These are phyloP conservation scores for Fusarium tricinctum DNA, from an alignment of 2,329 filamentous ascomycete genomes.

Conservation along the genomic window DNA sequence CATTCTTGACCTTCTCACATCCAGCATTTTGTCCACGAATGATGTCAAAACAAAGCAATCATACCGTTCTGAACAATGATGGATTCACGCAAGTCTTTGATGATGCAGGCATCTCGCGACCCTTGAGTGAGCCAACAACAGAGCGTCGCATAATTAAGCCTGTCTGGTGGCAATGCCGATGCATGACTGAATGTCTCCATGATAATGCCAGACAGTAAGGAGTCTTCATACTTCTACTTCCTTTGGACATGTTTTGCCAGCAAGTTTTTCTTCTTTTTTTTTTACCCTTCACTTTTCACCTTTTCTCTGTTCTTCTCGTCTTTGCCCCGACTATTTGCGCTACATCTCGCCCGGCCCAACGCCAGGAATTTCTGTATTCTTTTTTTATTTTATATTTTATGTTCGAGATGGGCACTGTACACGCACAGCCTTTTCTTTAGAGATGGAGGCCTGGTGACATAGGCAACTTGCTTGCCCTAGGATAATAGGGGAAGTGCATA, in stretches of 20 bases:
- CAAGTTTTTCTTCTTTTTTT: slow-evolving; percentile 10
- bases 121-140: slow-evolving; percentile 45
- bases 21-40: slow-evolving; percentile 36
- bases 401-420: slow-evolving; percentile 15
- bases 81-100: slow-evolving; percentile 49
- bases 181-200: slow-evolving; percentile 35
- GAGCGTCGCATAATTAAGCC: slow-evolving; percentile 28
- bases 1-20: neutral
- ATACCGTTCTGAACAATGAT: slow-evolving; percentile 45
- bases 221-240: slow-evolving; percentile 30
- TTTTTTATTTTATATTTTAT: slow-evolving; percentile 4
- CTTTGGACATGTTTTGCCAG: slow-evolving; percentile 38
- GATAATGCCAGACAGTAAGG: slow-evolving; percentile 22
- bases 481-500: slow-evolving; percentile 41
- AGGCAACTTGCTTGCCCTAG: slow-evolving; percentile 35
- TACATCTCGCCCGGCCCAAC: slow-evolving; percentile 43
- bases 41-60: slow-evolving; percentile 33
- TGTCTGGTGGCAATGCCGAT: slow-evolving; percentile 31
- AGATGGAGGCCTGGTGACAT: slow-evolving; percentile 25
- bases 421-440: slow-evolving; percentile 13
- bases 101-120: slow-evolving; percentile 51
- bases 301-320: slow-evolving; percentile 15
- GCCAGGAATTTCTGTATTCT: slow-evolving; percentile 40
- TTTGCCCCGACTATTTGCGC: slow-evolving; percentile 20
- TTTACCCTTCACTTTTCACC: neutral